Evolutionary conservation across 1,284 basidiomycete genomes (phyloP).

Genomic region (Leccinum solheimii): DNA sequence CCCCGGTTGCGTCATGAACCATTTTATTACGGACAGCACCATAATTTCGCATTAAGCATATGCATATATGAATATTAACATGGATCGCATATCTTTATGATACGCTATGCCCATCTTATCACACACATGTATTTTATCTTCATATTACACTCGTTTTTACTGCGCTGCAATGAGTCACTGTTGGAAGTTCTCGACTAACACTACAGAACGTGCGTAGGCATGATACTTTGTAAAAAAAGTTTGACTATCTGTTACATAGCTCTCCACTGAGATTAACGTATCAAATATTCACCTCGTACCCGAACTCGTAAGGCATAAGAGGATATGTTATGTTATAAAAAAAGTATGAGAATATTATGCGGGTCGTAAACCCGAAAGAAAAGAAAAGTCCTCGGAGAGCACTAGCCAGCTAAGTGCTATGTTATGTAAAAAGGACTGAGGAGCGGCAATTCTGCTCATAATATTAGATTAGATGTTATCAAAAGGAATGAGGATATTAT

Average conservation of each 20-base stretch:
- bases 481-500: not conserved
- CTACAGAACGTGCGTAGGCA: not conserved
- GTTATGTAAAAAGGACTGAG: not conserved
- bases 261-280: not conserved
- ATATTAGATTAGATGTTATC: not conserved
- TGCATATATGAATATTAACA: not conserved
- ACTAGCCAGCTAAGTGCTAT: not conserved
- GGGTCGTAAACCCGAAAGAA: not conserved
- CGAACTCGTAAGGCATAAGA: not conserved
- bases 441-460: not conserved
- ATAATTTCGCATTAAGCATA: not conserved
- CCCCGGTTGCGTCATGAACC: not conserved
- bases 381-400: not conserved
- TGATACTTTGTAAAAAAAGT: not conserved
- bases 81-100: conserved; percentile 2
- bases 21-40: not conserved
- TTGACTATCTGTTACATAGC: not conserved
- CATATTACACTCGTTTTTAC: not conserved
- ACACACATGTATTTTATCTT: too few species aligned
- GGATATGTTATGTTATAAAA: not conserved
- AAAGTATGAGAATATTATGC: not conserved
- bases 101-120: not conserved
- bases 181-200: not conserved
- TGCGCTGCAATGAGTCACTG: not conserved
- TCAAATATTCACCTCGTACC: not conserved